Evolutionary conservation across 202 grass and related monocot species (phyloP).

Genomic region (Schoenoplectus tabernaemontani): DNA sequence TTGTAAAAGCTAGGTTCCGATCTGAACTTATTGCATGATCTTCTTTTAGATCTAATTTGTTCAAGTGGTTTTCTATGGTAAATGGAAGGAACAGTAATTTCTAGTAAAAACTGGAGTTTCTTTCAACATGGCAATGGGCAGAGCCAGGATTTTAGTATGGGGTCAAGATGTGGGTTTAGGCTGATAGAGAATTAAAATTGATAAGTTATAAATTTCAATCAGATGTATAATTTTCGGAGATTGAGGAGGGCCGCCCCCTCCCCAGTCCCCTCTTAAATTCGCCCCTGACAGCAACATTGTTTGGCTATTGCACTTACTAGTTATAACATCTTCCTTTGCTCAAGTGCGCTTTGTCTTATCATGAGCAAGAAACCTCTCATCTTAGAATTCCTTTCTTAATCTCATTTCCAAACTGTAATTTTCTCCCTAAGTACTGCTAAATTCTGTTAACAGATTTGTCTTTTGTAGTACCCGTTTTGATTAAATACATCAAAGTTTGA

Average conservation of each 20-base stretch:
- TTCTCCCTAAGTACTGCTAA: background rate
- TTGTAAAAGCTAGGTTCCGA: background rate
- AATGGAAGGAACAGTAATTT: background rate
- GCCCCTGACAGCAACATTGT: no score
- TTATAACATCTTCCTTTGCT: background rate
- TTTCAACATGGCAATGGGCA: background rate
- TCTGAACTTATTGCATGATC: background rate
- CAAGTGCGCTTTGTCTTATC: background rate
- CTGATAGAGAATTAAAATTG: no score
- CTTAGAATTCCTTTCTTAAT: background rate
- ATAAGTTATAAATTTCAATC: no score
- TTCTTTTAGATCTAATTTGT: background rate
- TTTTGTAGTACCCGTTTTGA: background rate
- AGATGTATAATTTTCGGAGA: no score
- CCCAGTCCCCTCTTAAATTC: no score
- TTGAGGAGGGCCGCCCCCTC: no score
- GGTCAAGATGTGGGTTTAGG: no score
- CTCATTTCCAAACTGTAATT: background rate
- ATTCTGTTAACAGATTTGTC: slow-evolving; percentile 2
- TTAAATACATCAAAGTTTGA: slow-evolving; percentile 12
- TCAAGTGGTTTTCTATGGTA: background rate
- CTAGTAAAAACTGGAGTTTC: background rate
- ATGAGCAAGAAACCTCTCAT: background rate
- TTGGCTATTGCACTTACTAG: background rate
- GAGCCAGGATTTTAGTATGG: no score